Base-by-base conservation (phyloP, 2,329 filamentous ascomycete genomes). In the Golovinomyces cichoracearum region DNA sequence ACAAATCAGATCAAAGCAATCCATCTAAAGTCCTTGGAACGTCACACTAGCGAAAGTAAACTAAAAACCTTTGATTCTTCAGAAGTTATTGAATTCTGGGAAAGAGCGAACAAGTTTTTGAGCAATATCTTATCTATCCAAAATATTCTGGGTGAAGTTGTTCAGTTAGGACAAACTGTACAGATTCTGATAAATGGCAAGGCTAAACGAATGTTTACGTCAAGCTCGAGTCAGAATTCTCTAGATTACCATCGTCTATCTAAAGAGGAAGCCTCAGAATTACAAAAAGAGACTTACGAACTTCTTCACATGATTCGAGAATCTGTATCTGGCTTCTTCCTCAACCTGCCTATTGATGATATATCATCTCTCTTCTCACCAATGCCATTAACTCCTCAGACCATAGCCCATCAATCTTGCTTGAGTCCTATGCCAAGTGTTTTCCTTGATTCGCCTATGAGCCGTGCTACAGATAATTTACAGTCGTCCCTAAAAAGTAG, bases 101-200 rank as follows among this genome's bases (percentile, higher is more conserved):
- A 94, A 57, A 83, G 86, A 60, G 77, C 93, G 53, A 68, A 83
- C 51, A 67, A 72, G 0, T 90, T 84, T 53, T 62, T 95, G 51
- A 77, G 67, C 9, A 74, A 72, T 38, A 69, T 98, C 35, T 67
- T 98, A 0, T 86, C 84, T 0, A 65, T 77, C 5, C 76, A 78
- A 53, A 90, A 90, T 3, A 70, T 95, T 15, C 67, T 98, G 5
- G 85, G 84, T 0, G 90, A 98, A 61, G 73, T 95, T 1, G 65
- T 93, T 17, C 85, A 93, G 53, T 95, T 93, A 62, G 94, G 88
- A 84, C 83, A 93, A 54, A 90, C 79, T 13, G 78, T 86, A 0
- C 79, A 92, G 57, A 81, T 82, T 0, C 98, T 98, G 61, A 80
- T 95, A 50, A 77, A 84, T 42, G 88, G 86, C 17, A 83, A 74